Conservation (phyloP, 805 yeast species). For the Yarrowia sp. region DNA sequence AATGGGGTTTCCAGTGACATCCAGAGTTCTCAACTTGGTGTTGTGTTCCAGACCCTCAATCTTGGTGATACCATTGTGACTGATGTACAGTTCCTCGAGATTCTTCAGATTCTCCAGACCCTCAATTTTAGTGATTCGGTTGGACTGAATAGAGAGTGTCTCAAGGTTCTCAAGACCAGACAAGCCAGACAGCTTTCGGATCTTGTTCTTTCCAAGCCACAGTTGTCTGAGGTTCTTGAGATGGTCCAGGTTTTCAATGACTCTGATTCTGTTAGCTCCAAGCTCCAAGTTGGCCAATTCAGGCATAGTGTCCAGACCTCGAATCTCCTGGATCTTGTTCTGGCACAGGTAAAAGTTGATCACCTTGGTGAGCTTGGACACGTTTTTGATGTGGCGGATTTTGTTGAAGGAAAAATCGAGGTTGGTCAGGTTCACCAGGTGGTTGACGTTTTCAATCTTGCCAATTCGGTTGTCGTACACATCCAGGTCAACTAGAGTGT, state of each 20-base stretch:
- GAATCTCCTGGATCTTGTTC: slow-evolving; percentile 73
- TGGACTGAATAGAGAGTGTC: slow-evolving; percentile 85
- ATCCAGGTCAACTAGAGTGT: slow-evolving; percentile 71
- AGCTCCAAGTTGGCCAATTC: slow-evolving; percentile 72
- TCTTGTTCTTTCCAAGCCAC: slow-evolving; percentile 91
- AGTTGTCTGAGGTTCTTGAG: slow-evolving; percentile 64
- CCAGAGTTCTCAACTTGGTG: slow-evolving; percentile 65
- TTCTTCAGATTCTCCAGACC: slow-evolving; percentile 70
- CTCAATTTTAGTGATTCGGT: slow-evolving; percentile 72
- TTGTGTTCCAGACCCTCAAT: slow-evolving; percentile 78
- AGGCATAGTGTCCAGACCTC: slow-evolving; percentile 56
- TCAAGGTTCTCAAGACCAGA: slow-evolving; percentile 57
- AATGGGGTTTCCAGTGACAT: slow-evolving; percentile 74
- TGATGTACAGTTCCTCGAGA: slow-evolving; percentile 81
- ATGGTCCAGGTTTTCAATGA: slow-evolving; percentile 51
- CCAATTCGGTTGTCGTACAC: slow-evolving; percentile 87
- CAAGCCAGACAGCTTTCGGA: slow-evolving; percentile 62
- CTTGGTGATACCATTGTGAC: slow-evolving; percentile 74
- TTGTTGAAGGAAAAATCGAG: slow-evolving; percentile 89
- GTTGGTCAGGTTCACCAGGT: slow-evolving; percentile 52
- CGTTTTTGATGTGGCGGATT: slow-evolving; percentile 78
- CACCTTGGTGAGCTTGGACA: slow-evolving; percentile 60
- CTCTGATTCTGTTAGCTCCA: slow-evolving; percentile 79
- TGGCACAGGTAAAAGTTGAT: slow-evolving; percentile 82
- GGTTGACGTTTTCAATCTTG: slow-evolving; percentile 65